These are phyloP conservation scores for Apiospora kogelbergensis DNA, from an alignment of 2,329 filamentous ascomycete genomes.

Conservation along the genomic window DNA sequence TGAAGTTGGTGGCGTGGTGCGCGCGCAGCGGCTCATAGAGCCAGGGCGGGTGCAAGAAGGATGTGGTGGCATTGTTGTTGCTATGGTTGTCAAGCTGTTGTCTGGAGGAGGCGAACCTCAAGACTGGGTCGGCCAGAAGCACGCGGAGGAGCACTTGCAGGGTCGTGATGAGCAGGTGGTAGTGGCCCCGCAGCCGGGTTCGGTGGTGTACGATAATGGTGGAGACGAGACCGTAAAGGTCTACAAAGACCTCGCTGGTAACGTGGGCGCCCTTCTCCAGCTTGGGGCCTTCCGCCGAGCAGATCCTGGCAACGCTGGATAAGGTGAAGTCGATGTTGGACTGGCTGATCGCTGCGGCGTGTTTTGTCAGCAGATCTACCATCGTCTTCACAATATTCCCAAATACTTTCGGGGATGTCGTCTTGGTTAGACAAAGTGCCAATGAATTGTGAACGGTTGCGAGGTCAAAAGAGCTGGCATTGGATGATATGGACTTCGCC, in stretches of 20 bases:
- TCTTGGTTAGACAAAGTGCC: conserved; percentile 21
- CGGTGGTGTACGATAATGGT: conserved; percentile 59
- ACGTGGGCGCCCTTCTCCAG: conserved; percentile 23
- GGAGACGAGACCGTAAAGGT: conserved; percentile 54
- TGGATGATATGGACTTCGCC: not conserved
- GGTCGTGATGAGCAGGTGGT: conserved; percentile 55
- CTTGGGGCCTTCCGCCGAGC: conserved; percentile 21
- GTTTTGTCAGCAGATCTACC: conserved; percentile 49
- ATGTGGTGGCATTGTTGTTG: not conserved
- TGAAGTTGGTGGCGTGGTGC: conserved; percentile 50
- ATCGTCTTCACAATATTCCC: conserved; percentile 26
- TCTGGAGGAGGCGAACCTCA: conserved; percentile 8
- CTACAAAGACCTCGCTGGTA: conserved; percentile 40
- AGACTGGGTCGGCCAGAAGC: conserved; percentile 43
- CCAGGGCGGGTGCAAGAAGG: conserved; percentile 32
- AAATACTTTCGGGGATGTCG: conserved; percentile 27
- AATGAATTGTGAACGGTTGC: conserved; percentile 25
- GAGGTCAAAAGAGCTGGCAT: conserved; percentile 19
- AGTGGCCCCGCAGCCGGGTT: conserved; percentile 60
- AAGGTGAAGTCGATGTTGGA: conserved; percentile 59
- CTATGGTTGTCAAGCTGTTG: not conserved
- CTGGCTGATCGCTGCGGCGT: conserved; percentile 51
- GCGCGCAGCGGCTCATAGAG: conserved; percentile 36
- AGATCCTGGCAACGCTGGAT: conserved; percentile 41
- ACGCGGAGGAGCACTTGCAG: conserved; percentile 57